Evolutionary conservation across 352 stramenopile genomes (phyloP).

Genomic region (Phytophthora cactorum): DNA sequence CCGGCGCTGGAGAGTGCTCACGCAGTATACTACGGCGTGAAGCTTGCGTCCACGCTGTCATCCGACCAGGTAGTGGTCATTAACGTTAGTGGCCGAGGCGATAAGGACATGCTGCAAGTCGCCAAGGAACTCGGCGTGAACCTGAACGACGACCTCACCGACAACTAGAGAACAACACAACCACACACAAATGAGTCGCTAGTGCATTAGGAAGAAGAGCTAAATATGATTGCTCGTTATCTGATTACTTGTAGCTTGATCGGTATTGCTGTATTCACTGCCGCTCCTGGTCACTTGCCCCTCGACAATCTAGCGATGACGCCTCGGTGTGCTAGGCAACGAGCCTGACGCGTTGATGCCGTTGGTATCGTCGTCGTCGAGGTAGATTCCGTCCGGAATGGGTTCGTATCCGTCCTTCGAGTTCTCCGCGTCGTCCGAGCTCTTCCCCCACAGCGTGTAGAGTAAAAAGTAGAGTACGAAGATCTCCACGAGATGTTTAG

Average conservation of each 20-base stretch:
- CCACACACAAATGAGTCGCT: slow-evolving; percentile 10
- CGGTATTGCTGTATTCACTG: neutral
- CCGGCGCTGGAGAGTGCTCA: slow-evolving; percentile 97
- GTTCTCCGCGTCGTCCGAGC: slow-evolving; percentile 63
- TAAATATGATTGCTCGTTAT: slow-evolving; percentile 30
- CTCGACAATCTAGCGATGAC: slow-evolving; percentile 26
- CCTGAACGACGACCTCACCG: slow-evolving; percentile 84
- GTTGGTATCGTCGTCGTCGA: slow-evolving; percentile 60
- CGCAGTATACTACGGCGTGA: slow-evolving; percentile 94
- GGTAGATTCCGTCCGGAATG: slow-evolving; percentile 71
- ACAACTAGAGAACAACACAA: slow-evolving; percentile 43
- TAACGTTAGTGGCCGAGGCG: slow-evolving; percentile 97
- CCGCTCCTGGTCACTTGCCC: no score
- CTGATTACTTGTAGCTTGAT: slow-evolving; percentile 13
- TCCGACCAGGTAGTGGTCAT: slow-evolving; percentile 95
- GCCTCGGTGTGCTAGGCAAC: slow-evolving; percentile 37
- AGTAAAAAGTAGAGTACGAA: slow-evolving; percentile 95
- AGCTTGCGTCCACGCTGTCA: slow-evolving; percentile 91
- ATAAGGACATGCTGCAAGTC: slow-evolving; percentile 99
- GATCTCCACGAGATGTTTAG: slow-evolving; percentile 94
- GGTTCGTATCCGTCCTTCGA: slow-evolving; percentile 78
- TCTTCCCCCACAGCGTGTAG: slow-evolving; percentile 93
- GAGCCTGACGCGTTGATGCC: slow-evolving; percentile 41
- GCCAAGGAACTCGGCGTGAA: slow-evolving; percentile 96
- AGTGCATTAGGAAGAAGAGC: slow-evolving; percentile 8